phyloP scores from a whole-genome alignment of 116 monocot genomes.

The Cymodocea nodosa region DNA sequence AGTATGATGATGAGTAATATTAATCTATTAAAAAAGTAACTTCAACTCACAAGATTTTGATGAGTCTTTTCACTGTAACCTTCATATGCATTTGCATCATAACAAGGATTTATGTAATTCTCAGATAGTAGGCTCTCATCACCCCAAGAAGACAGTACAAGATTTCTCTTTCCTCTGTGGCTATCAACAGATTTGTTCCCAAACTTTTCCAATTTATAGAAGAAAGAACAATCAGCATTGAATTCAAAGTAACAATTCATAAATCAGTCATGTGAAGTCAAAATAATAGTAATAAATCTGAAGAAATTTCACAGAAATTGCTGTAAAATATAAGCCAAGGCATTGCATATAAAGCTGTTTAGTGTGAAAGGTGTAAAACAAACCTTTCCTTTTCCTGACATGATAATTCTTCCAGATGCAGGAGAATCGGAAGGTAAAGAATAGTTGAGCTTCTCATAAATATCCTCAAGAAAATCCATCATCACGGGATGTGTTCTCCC shows the following conservation, averaged over 20 bases:
- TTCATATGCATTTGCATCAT: conserved; percentile 31
- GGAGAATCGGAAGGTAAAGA: conserved; percentile 77
- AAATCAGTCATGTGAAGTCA: too few relatives aligned
- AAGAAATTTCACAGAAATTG: too few relatives aligned
- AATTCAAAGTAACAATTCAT: neutral
- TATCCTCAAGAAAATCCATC: conserved; percentile 71
- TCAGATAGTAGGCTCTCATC: conserved; percentile 62
- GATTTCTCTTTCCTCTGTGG: conserved; percentile 75
- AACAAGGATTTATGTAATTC: conserved; percentile 75
- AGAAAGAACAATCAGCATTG: conserved; percentile 1
- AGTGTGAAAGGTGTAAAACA: conserved; percentile 7
- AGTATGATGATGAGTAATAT: too few relatives aligned
- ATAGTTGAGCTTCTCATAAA: conserved; percentile 75
- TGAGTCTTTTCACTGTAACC: conserved; percentile 67
- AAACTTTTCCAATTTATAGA: conserved; percentile 25
- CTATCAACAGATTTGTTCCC: conserved; percentile 45
- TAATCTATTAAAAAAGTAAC: neutral
- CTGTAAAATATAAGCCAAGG: too few relatives aligned
- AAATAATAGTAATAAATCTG: too few relatives aligned
- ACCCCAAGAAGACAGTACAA: conserved; percentile 86
- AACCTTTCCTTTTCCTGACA: conserved; percentile 52
- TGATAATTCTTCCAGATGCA: conserved; percentile 43
- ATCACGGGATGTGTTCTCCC: conserved; percentile 93
- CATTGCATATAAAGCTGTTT: neutral
- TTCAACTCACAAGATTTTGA: conserved; percentile 55